Evolutionary conservation across 805 yeast species (phyloP).

Genomic region (Peterozyma toletana): DNA sequence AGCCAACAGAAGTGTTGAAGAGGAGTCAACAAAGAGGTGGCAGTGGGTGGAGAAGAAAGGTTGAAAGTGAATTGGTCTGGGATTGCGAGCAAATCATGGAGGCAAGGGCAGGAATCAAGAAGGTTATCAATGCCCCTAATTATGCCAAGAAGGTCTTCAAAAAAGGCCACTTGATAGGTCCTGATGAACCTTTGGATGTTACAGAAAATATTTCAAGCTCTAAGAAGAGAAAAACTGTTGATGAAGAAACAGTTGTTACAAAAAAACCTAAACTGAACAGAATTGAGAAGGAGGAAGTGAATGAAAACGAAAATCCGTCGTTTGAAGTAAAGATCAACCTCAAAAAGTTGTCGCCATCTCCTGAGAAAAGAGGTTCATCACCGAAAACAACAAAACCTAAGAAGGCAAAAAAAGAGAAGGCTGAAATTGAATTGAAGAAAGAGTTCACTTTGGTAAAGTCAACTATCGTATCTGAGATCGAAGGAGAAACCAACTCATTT

Average conservation of each 20-base stretch:
- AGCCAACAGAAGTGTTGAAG: conserved; percentile 59
- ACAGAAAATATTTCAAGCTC: too few relatives aligned
- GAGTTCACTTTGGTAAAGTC: too few relatives aligned
- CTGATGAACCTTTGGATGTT: too few relatives aligned
- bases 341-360: neutral
- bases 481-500: neutral
- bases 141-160: neutral
- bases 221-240: neutral
- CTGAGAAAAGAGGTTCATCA: too few relatives aligned
- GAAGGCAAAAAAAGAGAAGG: conserved; percentile 1
- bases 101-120: conserved; percentile 31
- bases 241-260: conserved; percentile 1
- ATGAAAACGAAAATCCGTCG: conserved; percentile 1
- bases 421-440: too few relatives aligned
- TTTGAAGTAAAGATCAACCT: conserved; percentile 6
- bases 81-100: conserved; percentile 52
- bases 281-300: neutral
- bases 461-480: neutral
- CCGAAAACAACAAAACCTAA: neutral
- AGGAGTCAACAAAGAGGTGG: conserved; percentile 35
- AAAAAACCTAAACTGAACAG: neutral
- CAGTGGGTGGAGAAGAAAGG: conserved; percentile 48
- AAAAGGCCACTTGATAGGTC: too few relatives aligned
- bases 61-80: conserved; percentile 60
- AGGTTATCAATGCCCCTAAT: neutral